Evolutionary conservation across 2,329 filamentous ascomycete genomes (phyloP).

Genomic region (Thyridium curvatum): DNA sequence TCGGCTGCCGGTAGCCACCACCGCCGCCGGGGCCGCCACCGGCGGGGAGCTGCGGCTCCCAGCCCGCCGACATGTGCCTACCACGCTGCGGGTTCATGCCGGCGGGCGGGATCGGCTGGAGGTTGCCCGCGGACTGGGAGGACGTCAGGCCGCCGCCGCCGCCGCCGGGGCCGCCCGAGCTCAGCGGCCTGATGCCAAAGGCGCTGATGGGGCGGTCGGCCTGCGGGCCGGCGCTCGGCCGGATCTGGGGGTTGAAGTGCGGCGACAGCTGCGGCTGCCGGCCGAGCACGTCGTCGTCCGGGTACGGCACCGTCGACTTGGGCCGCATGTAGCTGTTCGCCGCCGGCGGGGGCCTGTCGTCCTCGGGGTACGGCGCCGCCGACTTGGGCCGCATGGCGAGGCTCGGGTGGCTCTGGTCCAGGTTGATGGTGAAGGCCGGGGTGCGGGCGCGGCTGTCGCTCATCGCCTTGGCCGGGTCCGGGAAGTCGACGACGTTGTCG

Average conservation of each 20-base stretch:
- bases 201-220: conserved; percentile 44
- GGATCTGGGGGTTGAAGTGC: conserved; percentile 39
- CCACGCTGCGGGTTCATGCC: conserved; percentile 30
- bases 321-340: conserved; percentile 28
- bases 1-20: conserved; percentile 33
- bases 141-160: conserved; percentile 26
- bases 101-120: conserved; percentile 33
- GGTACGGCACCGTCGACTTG: conserved; percentile 44
- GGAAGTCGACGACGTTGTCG: conserved; percentile 34
- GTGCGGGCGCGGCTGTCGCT: conserved; percentile 26
- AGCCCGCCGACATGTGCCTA: conserved; percentile 36
- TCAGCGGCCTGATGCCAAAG: conserved; percentile 47
- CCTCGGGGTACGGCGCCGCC: conserved; percentile 64
- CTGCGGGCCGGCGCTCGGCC: conserved; percentile 39
- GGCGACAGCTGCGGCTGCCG: conserved; percentile 24
- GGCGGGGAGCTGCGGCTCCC: conserved; percentile 34
- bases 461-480: conserved; percentile 37
- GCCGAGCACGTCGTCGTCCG: conserved; percentile 40
- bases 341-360: conserved; percentile 52
- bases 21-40: no score
- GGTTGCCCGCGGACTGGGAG: conserved; percentile 39
- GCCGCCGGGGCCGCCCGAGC: conserved; percentile 11
- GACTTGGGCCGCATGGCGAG: conserved; percentile 41
- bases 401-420: conserved; percentile 25
- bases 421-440: conserved; percentile 45